Evolutionary conservation across 2,329 filamentous ascomycete genomes (phyloP).

Genomic region (Talaromyces rugulosus): DNA sequence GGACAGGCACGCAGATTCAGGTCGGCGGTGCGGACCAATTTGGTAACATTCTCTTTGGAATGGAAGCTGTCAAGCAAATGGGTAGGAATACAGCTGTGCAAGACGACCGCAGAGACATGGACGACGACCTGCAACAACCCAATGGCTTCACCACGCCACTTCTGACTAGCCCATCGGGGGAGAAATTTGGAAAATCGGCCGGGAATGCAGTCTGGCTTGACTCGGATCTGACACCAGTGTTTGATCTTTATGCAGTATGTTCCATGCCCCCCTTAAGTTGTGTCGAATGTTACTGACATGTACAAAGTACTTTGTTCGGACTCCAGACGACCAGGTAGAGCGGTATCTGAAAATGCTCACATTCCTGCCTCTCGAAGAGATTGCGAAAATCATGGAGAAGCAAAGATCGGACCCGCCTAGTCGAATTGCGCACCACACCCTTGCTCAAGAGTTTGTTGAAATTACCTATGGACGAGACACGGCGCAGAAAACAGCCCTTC

Average conservation of each 20-base stretch:
- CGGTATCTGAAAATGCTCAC: constrained; percentile 84
- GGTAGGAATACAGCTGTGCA: constrained; percentile 45
- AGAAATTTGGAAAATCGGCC: constrained; percentile 91
- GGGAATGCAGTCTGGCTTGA: constrained; percentile 95
- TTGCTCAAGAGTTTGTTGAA: constrained; percentile 77
- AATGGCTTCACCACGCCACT: constrained; percentile 89
- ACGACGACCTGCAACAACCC: constrained; percentile 46
- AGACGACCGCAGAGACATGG: constrained; percentile 33
- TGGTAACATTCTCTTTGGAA: constrained; percentile 89
- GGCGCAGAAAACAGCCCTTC: constrained; percentile 58
- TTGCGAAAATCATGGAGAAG: constrained; percentile 62
- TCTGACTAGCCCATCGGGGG: constrained; percentile 76
- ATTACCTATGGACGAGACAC: constrained; percentile 68
- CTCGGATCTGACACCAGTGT: constrained; percentile 69
- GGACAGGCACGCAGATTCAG: constrained; percentile 70
- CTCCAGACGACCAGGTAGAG: constrained; percentile 76
- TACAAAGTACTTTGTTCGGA: constrained; percentile 73
- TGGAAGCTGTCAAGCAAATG: constrained; percentile 77
- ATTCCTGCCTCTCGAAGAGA: constrained; percentile 70
- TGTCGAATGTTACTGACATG: constrained; percentile 18
- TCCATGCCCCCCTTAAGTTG: not conserved
- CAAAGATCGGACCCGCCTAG: constrained; percentile 66
- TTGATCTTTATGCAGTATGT: constrained; percentile 72
- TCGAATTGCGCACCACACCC: constrained; percentile 73
- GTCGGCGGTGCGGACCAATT: constrained; percentile 95